Percentiles rank a stretch among this genome's conserved stretches.
phyloP scores from a whole-genome alignment of 78 protist genomes.

The Dictyostelium purpureum region DNA sequence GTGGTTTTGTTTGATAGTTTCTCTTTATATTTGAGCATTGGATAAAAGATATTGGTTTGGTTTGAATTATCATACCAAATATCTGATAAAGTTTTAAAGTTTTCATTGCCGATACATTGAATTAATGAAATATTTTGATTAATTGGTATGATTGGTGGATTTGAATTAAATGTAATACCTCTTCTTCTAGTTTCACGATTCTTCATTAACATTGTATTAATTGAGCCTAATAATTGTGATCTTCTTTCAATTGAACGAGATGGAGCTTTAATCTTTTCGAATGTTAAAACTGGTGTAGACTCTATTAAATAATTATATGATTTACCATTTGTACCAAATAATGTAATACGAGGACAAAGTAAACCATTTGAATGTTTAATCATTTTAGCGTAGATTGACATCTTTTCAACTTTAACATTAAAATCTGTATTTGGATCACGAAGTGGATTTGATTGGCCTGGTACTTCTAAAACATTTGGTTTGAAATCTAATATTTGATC shows the following conservation, averaged over 20 bases:
- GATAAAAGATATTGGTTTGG: background rate
- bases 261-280: background rate
- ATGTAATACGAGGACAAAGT: slow-evolving; percentile 43
- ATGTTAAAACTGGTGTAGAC: background rate
- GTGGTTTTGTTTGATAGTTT: background rate
- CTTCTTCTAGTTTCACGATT: slow-evolving; percentile 61
- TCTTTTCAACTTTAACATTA: slow-evolving; percentile 17
- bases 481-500: slow-evolving; percentile 7
- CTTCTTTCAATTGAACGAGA: slow-evolving; percentile 57
- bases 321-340: slow-evolving; percentile 54
- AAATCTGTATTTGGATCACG: slow-evolving; percentile 52
- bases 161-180: slow-evolving; percentile 3
- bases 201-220: slow-evolving; percentile 43
- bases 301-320: slow-evolving; percentile 53
- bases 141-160: slow-evolving; percentile 13
- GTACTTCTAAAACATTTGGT: slow-evolving; percentile 28
- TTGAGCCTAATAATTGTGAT: slow-evolving; percentile 11
- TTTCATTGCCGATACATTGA: slow-evolving; percentile 40
- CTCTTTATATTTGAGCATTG: slow-evolving; percentile 13
- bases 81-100: background rate
- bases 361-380: slow-evolving; percentile 61
- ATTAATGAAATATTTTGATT: background rate
- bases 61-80: slow-evolving; percentile 11
- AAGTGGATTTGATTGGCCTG: background rate
- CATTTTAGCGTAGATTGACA: slow-evolving; percentile 24